Conservation (phyloP, 371 early-diverging fungal genomes). For the Haplosporangium sp. region DNA sequence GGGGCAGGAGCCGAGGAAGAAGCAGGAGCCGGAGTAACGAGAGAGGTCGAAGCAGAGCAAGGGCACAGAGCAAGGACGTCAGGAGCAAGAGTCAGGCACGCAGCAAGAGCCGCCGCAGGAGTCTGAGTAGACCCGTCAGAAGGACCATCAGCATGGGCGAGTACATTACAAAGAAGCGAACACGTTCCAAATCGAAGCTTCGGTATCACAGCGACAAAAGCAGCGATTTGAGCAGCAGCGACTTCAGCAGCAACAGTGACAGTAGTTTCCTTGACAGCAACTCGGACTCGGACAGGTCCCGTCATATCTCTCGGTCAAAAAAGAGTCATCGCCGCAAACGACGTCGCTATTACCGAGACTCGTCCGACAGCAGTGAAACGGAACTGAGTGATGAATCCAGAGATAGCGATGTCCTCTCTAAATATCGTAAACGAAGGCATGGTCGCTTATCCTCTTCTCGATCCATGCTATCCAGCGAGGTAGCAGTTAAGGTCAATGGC, state of each 20-base stretch:
- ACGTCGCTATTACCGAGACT: neutral
- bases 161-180: conserved; percentile 13
- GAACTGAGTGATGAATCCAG: conserved; percentile 5
- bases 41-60: conserved; percentile 11
- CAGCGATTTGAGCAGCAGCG: conserved; percentile 1
- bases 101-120: conserved; percentile 28
- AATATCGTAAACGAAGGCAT: too few species aligned
- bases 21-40: conserved; percentile 3
- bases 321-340: conserved; percentile 2
- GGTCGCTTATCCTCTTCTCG: neutral
- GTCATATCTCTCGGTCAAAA: neutral
- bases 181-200: conserved; percentile 9
- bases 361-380: conserved; percentile 9
- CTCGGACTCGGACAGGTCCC: neutral
- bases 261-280: neutral
- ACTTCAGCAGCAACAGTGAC: conserved; percentile 2
- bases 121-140: conserved; percentile 27
- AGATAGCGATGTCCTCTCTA: neutral
- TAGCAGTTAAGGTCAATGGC: conserved; percentile 3
- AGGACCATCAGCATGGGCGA: conserved; percentile 24
- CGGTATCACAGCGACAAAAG: conserved; percentile 1
- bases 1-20: neutral
- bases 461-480: neutral
- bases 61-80: conserved; percentile 3
- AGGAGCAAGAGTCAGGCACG: conserved; percentile 20